Base-by-base conservation (phyloP, 2,329 filamentous ascomycete genomes). In the Paracorniculantispora psalliotae region DNA sequence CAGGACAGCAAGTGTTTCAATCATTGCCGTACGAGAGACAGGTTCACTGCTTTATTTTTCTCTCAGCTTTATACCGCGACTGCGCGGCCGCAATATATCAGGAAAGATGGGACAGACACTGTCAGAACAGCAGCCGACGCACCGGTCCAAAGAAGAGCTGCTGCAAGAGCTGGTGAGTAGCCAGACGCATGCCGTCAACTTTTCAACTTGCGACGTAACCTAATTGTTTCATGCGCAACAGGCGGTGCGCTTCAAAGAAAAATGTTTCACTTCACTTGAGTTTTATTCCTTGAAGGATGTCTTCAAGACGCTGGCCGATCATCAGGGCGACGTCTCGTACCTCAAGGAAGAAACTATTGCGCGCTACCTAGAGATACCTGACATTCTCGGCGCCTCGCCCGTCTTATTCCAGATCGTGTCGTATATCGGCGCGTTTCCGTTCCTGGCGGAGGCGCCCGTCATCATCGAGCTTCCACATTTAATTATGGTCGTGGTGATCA, bases 281-380 rank as follows among this genome's bases (percentile, higher is more conserved):
- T 76, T 90, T 30, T 90, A 89, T 72, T 89, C 83, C 33, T 84
- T 90, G 72, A 87, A 86, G 65, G 84, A 89, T 68, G 87, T 90
- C 67, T 91, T 91, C 75, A 81, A 80, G 61, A 82, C 79, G 59
- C 83, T 91, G 21, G 86, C 88, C 63, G 87, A 91, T 65, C 73
- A 80, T 17, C 79, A 88, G 67, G 82, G 80, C 51, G 75, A 79
- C 46, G 74, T 90, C 49, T 78, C 78, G 54, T 89, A 90, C 69
- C 81, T 90, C 63, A 89, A 85, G 67, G 87, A 76, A 68, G 82
- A 87, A 54, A 90, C 87, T 12, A 75, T 91, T 63, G 82, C 85
- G 61, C 82, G 86, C 35, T 91, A 89, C 69, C 81, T 92, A 47
- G 87, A 89, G 72, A 80, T 92, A 21, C 89, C 89, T 3, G 87